A percentile compares a stretch with the other conserved stretches of the same genome.
Evolutionary conservation across 768 basidiomycete species (phyloP).

Genomic region (Leccinum obscurum): DNA sequence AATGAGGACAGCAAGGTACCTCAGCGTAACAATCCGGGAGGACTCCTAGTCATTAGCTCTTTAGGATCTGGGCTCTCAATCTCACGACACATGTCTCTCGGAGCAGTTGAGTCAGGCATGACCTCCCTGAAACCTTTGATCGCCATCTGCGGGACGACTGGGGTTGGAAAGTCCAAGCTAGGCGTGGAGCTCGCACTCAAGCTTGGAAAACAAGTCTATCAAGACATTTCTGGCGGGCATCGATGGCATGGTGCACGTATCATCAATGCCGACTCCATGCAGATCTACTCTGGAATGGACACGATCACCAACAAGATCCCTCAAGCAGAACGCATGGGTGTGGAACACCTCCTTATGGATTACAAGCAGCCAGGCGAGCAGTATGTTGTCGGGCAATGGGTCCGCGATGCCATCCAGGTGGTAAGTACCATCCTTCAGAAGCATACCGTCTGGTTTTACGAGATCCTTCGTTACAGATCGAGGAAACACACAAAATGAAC

Average conservation of each 20-base stretch:
- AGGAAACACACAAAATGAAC: slow-evolving; percentile 60
- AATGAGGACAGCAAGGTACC: neutral
- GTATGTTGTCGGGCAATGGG: slow-evolving; percentile 86
- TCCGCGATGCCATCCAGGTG: slow-evolving; percentile 71
- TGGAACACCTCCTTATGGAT: slow-evolving; percentile 89
- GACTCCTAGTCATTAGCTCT: neutral
- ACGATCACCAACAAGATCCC: slow-evolving; percentile 94
- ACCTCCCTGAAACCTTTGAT: slow-evolving; percentile 62
- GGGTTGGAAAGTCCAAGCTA: slow-evolving; percentile 93
- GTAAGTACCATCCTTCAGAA: slow-evolving; percentile 46
- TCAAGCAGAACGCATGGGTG: slow-evolving; percentile 66
- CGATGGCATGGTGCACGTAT: slow-evolving; percentile 67
- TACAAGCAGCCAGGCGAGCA: slow-evolving; percentile 87
- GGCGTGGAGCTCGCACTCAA: slow-evolving; percentile 83
- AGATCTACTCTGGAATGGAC: slow-evolving; percentile 89
- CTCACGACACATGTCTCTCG: neutral
- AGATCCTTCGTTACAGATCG: slow-evolving; percentile 51
- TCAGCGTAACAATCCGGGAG: neutral
- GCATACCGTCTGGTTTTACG: neutral
- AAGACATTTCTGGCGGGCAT: slow-evolving; percentile 18
- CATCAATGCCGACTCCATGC: slow-evolving; percentile 98
- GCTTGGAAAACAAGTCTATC: slow-evolving; percentile 37
- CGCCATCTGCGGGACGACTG: slow-evolving; percentile 89
- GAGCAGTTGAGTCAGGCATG: slow-evolving; percentile 18
- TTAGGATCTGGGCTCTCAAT: neutral